Base-by-base conservation (phyloP, 2,329 filamentous ascomycete genomes). In the Fulvia fulva region DNA sequence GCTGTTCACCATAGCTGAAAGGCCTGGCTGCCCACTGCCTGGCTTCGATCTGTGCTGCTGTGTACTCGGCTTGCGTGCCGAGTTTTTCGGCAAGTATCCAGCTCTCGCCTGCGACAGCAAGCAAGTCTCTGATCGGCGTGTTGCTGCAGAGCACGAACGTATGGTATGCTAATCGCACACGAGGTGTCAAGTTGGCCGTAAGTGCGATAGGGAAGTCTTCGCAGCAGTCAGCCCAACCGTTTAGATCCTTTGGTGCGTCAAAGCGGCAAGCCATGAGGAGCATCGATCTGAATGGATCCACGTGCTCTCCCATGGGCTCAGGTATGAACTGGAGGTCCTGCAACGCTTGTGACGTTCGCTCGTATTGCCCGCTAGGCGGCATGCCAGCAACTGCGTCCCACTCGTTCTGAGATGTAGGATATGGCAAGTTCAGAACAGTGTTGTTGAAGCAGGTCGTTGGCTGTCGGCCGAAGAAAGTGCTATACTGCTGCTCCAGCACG, bases 51-150 rank as follows among this genome's bases (percentile, higher is more conserved):
- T 74, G 75, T 6, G 73, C 61, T 5, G 46, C 58, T 16, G 62
- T 57, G 58, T 73, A 76, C n/a, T 71, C 69, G 14, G 67, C 66
- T 6, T 64, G 53, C 21, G 66, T 65, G 14, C 68, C 68, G n/a
- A 78, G 65, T 51, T 78, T 77, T 57, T 77, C 74, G 0, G 69
- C 73, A n/a, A 79, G 65, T 8, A 78, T 69, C 77, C 77, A 80
- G 16, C 74, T 73, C 53, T 79, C 76, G 34, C 77, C 76, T 3
- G 74, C 71, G 0, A 78, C 71, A 28, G 76, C 76, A 14, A 80
- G 65, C 4, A 80, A 65, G 1, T 75, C 71, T 21, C 75, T 74
- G 5, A 78, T 62, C 0, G 76, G 77, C 3, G 70, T 72, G 8
- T 72, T 61, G 44, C 71, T 73, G 19, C 73, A 67, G 1, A 78